Evolutionary conservation across 495 filamentous ascomycete species (phyloP).

Genomic region (Trichoderma parareesei): DNA sequence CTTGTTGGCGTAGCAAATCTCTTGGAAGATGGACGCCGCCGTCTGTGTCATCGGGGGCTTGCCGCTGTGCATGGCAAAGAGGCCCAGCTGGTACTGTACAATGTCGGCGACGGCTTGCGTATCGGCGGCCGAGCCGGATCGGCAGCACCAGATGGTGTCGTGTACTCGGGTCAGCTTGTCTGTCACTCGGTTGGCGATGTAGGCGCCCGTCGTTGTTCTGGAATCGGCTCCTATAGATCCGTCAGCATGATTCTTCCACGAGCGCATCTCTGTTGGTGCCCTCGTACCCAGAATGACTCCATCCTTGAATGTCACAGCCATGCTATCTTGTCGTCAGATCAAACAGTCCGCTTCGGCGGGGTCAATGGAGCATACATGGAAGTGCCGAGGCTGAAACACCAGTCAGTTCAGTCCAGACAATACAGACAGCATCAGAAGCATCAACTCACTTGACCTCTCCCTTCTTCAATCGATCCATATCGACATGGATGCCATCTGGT

Average conservation of each 20-base stretch:
- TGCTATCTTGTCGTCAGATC: slow-evolving; percentile 35
- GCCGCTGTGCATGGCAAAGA: slow-evolving; percentile 82
- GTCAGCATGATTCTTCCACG: neutral
- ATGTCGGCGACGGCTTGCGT: slow-evolving; percentile 98
- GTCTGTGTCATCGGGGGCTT: slow-evolving; percentile 88
- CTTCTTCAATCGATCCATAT: slow-evolving; percentile 74
- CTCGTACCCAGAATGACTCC: slow-evolving; percentile 76
- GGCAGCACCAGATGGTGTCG: slow-evolving; percentile 99
- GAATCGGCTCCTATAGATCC: slow-evolving; percentile 69
- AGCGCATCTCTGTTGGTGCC: too few species aligned
- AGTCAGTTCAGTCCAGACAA: slow-evolving; percentile 31
- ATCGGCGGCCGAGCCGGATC: slow-evolving; percentile 91
- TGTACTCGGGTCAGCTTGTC: slow-evolving; percentile 98
- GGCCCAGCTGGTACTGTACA: slow-evolving; percentile 88
- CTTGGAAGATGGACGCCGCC: slow-evolving; percentile 90
- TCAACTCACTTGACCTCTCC: slow-evolving; percentile 61
- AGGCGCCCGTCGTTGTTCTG: slow-evolving; percentile 95
- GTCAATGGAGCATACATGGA: slow-evolving; percentile 68
- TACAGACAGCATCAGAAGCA: neutral
- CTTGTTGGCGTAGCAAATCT: slow-evolving; percentile 96
- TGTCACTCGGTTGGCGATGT: slow-evolving; percentile 97
- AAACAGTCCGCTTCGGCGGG: slow-evolving; percentile 1
- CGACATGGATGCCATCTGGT: slow-evolving; percentile 94
- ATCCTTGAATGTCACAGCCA: slow-evolving; percentile 95
- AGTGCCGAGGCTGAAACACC: slow-evolving; percentile 67